phyloP scores from a whole-genome alignment of 1,139 yeast genomes.

The Kazachstania sp. region DNA sequence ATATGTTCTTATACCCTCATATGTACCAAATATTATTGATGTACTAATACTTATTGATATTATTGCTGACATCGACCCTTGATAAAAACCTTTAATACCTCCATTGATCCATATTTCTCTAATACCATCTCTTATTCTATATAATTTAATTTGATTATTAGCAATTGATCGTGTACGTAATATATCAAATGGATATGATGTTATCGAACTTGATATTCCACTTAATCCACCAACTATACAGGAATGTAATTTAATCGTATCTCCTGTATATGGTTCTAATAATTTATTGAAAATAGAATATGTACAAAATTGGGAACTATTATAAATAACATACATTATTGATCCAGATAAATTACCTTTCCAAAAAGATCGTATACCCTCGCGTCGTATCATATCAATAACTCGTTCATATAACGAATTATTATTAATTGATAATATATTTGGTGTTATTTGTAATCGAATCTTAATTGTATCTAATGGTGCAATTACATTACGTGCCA shows the following conservation, averaged over 20 bases:
- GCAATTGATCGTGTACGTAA: slow-evolving; percentile 78
- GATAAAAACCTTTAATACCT: slow-evolving; percentile 51
- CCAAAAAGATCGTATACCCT: slow-evolving; percentile 69
- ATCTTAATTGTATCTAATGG: slow-evolving; percentile 88
- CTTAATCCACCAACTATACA: slow-evolving; percentile 67
- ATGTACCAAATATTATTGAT: slow-evolving; percentile 62
- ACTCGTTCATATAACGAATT: slow-evolving; percentile 12
- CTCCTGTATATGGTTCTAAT: slow-evolving; percentile 28
- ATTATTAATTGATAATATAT: slow-evolving; percentile 9
- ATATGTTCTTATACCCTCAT: slow-evolving; percentile 36
- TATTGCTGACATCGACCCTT: slow-evolving; percentile 58
- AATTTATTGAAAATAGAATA: slow-evolving; percentile 48
- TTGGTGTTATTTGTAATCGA: slow-evolving; percentile 55
- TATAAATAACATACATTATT: slow-evolving; percentile 71
- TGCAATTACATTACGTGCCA: slow-evolving; percentile 66
- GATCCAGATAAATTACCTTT: slow-evolving; percentile 95
- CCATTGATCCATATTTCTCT: slow-evolving; percentile 38
- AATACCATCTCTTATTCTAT: slow-evolving; percentile 31
- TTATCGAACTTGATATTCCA: slow-evolving; percentile 62
- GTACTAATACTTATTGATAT: slow-evolving; percentile 56
- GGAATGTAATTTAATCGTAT: slow-evolving; percentile 35
- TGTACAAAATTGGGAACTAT: slow-evolving; percentile 74
- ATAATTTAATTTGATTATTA: slow-evolving; percentile 30
- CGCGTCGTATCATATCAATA: slow-evolving; percentile 22
- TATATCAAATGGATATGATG: slow-evolving; percentile 83